Base-by-base conservation (phyloP, 1,139 yeast species). In the Pichia cactophila region DNA sequence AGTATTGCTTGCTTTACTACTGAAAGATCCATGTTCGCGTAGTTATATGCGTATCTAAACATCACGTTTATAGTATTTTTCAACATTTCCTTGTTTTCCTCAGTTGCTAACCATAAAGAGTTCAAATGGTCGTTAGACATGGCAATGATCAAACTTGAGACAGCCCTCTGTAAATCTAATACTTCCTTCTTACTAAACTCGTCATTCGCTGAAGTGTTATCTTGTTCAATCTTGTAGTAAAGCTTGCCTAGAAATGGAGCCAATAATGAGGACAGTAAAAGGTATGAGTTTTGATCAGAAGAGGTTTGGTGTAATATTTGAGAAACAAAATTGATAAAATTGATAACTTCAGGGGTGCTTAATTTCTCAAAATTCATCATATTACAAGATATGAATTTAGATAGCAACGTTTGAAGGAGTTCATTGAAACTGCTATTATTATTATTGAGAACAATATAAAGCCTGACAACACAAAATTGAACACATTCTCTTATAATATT, bases 401-500 rank as follows among this genome's bases (percentile, higher is more conserved):
- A 83, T 63, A 87, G 74, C 61, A 81, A 86, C 44, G 65, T 66
- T 41, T 81, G 71, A 52, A 82, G 71, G 14, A 69, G 69, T 33
- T 71, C 71, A 5, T 39, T 43, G 23, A 12, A 33, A 12, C 44
- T 46, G 50, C 50, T 48, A 3, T 54, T 45, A 39, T 54, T 50
- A 43, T 62, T 63, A 29, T 59, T 55, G 55, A 90, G 71, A 36
- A 90, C 73, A 23, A 95, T 89, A 50, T 89, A 83, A 55, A 94
- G 75, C 55, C 97, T 77, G 5, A 96, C 87, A 68, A 90, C 83
- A 26, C 96, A 80, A 65, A 86, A 87, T 58, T 97, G 77, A 1
- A 94, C 75, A 5, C 96, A 84, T 56, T 89, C 96, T 61, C 98
- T 77, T 47, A 92, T 80, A 29, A 74, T 73, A 61, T 84, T 89